Conservation (phyloP, 176 grass and related monocot species). For the Saccharum spontaneum region DNA sequence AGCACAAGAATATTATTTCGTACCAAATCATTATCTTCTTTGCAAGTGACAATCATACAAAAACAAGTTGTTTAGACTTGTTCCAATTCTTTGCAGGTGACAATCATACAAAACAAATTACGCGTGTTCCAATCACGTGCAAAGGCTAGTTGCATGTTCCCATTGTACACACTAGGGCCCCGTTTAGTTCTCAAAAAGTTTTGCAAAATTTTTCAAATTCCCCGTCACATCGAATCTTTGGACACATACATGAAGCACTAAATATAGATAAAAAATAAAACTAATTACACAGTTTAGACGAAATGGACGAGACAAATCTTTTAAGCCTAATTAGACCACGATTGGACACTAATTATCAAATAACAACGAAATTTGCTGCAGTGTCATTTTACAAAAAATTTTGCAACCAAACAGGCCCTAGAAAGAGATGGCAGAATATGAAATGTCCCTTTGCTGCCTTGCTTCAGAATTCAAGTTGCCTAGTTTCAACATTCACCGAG, state of each 20-base stretch:
- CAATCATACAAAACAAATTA: slow-evolving; percentile 36
- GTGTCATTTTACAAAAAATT: too few species aligned
- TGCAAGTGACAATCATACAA: slow-evolving; percentile 29
- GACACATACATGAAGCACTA: too few species aligned
- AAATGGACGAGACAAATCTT: too few species aligned
- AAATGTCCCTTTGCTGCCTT: neutral
- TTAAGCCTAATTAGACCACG: too few species aligned
- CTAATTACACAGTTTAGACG: too few species aligned
- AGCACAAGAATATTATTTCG: slow-evolving; percentile 31
- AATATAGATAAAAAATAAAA: too few species aligned
- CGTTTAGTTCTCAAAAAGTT: too few species aligned
- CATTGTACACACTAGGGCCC: neutral
- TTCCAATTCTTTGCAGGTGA: slow-evolving; percentile 22
- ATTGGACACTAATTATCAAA: too few species aligned
- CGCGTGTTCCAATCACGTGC: slow-evolving; percentile 5
- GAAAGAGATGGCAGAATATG: neutral
- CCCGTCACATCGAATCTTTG: too few species aligned
- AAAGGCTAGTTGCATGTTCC: neutral
- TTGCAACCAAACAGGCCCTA: too few species aligned
- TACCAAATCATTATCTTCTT: slow-evolving; percentile 19
- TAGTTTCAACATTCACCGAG: neutral
- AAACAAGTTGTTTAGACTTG: slow-evolving; percentile 18
- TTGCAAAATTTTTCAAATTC: too few species aligned
- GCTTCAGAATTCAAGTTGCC: neutral
- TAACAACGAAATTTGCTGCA: too few species aligned